Evolutionary conservation across 1,284 basidiomycete species (phyloP).

Genomic region (Ganoderma boninense): DNA sequence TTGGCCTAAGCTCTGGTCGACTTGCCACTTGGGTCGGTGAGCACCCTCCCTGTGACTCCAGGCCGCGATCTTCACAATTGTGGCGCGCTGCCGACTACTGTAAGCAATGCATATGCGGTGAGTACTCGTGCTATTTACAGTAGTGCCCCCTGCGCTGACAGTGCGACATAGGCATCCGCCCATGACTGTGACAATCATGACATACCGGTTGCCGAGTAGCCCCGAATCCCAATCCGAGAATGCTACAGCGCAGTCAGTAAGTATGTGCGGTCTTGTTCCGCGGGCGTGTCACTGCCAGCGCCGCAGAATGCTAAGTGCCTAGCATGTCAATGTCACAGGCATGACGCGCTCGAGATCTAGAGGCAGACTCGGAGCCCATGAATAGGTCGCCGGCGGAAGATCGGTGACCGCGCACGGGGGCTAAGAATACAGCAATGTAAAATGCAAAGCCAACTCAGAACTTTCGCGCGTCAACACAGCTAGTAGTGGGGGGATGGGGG

Average conservation of each 20-base stretch:
- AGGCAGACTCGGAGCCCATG: not conserved
- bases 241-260: no score
- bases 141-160: no score
- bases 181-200: not conserved
- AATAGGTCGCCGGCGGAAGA: not conserved
- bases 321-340: no score
- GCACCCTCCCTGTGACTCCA: no score
- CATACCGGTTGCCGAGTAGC: not conserved
- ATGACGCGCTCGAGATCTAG: not conserved
- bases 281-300: not conserved
- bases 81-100: not conserved
- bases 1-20: not conserved
- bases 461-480: not conserved
- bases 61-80: not conserved
- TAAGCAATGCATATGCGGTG: no score
- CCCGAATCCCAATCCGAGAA: not conserved
- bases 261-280: not conserved
- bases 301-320: no score
- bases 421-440: not conserved
- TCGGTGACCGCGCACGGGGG: not conserved
- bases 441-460: not conserved
- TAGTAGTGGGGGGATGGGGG: no score
- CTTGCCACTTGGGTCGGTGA: not conserved
- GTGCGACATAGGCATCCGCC: no score
- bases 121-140: no score